These are phyloP conservation scores for Trichothecium sympodiale DNA, from an alignment of 2,329 filamentous ascomycete species.

Conservation along the genomic window DNA sequence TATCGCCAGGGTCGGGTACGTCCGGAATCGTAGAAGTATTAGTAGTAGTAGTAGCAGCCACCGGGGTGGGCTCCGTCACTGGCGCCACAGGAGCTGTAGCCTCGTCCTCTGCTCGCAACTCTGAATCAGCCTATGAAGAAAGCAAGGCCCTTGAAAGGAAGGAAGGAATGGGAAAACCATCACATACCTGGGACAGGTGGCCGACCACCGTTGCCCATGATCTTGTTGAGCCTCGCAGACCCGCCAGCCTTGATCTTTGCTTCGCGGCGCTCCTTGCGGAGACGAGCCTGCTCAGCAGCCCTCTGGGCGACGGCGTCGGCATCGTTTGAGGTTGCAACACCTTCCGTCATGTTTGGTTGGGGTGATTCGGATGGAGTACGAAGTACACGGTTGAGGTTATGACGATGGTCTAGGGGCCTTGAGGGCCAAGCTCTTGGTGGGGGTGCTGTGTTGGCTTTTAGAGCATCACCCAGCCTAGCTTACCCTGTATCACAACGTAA, in stretches of 20 bases:
- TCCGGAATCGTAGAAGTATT: constrained; percentile 23
- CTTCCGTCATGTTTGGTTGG: constrained; percentile 36
- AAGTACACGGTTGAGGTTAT: too few species aligned
- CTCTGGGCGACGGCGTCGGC: constrained; percentile 39
- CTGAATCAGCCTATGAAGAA: too few species aligned
- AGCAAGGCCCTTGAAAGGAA: too few species aligned
- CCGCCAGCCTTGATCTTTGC: constrained; percentile 68
- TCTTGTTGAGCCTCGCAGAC: constrained; percentile 59
- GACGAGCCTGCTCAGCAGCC: constrained; percentile 55
- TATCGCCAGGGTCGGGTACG: constrained; percentile 54
- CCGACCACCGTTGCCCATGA: constrained; percentile 54
- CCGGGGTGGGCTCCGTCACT: constrained; percentile 21
- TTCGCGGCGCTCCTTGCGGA: constrained; percentile 69
- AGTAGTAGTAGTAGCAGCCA: constrained; percentile 17
- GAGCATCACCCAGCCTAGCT: too few species aligned
- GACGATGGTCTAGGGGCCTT: too few species aligned
- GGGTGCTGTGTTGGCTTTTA: too few species aligned
- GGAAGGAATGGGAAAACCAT: constrained; percentile 1
- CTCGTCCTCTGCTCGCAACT: not conserved
- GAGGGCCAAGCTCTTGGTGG: too few species aligned
- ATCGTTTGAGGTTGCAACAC: constrained; percentile 23
- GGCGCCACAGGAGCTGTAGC: constrained; percentile 10
- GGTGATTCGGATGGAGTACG: too few species aligned
- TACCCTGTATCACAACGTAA: too few species aligned
- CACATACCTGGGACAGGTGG: constrained; percentile 18